A percentile compares a stretch with the other conserved stretches of the same genome.
Conservation (phyloP, 208 protist species). For the Wallacemonas sp. region DNA sequence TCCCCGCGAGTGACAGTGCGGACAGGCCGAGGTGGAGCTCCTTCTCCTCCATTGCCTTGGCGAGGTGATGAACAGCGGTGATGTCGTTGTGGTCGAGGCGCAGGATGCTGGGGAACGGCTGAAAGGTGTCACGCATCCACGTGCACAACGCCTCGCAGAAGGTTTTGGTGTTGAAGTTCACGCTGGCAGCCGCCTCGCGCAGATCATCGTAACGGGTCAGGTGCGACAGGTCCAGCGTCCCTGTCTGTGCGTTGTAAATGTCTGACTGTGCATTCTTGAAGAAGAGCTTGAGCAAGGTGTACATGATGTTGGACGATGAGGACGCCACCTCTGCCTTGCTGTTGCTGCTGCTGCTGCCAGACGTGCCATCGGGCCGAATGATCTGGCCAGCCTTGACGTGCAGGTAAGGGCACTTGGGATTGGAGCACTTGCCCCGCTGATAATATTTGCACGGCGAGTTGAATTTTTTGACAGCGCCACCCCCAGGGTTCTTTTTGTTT, state of each 20-base stretch:
- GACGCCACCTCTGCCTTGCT: conserved; percentile 15
- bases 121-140: conserved; percentile 63
- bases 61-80: conserved; percentile 55
- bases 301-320: conserved; percentile 40
- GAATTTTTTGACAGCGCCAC: conserved; percentile 21
- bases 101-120: conserved; percentile 62
- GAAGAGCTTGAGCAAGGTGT: conserved; percentile 84
- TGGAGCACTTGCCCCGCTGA: conserved; percentile 67
- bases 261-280: conserved; percentile 82
- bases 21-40: conserved; percentile 57
- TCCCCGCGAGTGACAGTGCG: conserved; percentile 65
- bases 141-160: conserved; percentile 83
- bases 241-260: conserved; percentile 57
- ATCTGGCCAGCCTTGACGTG: conserved; percentile 53
- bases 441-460: conserved; percentile 69
- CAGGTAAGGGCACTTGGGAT: conserved; percentile 71
- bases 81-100: conserved; percentile 69
- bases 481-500: conserved; percentile 57
- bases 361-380: conserved; percentile 1
- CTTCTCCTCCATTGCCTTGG: conserved; percentile 56
- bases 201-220: conserved; percentile 58
- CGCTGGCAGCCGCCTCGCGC: conserved; percentile 44
- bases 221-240: conserved; percentile 62
- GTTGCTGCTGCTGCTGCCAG: too few species aligned
- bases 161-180: conserved; percentile 83